Conservation (phyloP, 164 flowering plant species). For the Magnolia sinica region DNA sequence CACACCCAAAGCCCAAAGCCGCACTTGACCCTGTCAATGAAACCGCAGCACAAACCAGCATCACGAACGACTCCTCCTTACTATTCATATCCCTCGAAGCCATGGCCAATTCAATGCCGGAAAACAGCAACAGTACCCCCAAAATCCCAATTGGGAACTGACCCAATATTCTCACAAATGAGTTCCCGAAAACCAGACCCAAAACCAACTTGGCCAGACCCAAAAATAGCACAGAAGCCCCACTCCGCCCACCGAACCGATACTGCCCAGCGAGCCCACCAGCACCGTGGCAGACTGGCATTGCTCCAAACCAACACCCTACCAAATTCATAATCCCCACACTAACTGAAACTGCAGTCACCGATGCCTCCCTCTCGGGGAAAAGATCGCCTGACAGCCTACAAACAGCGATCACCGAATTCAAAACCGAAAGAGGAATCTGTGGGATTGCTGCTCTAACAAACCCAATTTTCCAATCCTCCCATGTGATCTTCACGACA, state of each 20-base stretch:
- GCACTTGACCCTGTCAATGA: constrained; percentile 84
- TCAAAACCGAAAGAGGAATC: constrained; percentile 70
- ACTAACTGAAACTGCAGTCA: constrained; percentile 60
- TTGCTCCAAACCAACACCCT: constrained; percentile 90
- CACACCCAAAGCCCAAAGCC: constrained; percentile 79
- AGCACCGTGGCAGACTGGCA: constrained; percentile 89
- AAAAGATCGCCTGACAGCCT: constrained; percentile 71
- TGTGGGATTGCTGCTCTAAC: constrained; percentile 76
- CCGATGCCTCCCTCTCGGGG: constrained; percentile 62
- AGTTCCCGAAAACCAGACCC: constrained; percentile 71
- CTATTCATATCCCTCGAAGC: constrained; percentile 71
- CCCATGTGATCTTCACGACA: constrained; percentile 53
- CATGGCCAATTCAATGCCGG: constrained; percentile 88
- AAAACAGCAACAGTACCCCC: constrained; percentile 72
- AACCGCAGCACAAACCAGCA: constrained; percentile 81
- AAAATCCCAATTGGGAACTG: constrained; percentile 73
- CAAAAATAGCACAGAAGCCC: constrained; percentile 57
- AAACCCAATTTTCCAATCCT: constrained; percentile 81
- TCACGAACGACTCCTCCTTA: constrained; percentile 82
- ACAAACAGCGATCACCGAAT: constrained; percentile 85
- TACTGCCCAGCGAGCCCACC: constrained; percentile 88
- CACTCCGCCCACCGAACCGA: constrained; percentile 75
- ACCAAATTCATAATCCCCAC: constrained; percentile 76
- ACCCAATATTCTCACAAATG: constrained; percentile 60
- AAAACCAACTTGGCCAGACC: constrained; percentile 64